Evolutionary conservation across 164 flowering plant species (phyloP).

Genomic region (Tetrastigma voinierianum): DNA sequence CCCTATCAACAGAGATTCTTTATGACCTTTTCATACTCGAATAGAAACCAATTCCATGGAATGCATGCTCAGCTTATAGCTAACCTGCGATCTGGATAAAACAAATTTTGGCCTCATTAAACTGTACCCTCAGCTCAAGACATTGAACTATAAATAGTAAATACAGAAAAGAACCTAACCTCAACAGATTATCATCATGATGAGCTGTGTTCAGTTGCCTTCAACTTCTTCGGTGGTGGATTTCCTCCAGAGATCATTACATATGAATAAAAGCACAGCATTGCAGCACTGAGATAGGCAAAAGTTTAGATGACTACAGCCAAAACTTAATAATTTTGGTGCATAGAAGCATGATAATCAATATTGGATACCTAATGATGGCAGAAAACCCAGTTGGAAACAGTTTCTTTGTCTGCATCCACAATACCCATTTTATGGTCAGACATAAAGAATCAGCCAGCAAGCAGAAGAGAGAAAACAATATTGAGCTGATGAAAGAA

Average conservation of each 20-base stretch:
- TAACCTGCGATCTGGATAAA: not conserved
- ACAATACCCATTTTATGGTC: constrained; percentile 6
- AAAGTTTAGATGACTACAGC: constrained; percentile 3
- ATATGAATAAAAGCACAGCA: constrained; percentile 83
- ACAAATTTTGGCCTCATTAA: constrained; percentile 4
- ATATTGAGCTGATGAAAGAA: not conserved
- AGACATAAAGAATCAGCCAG: not conserved
- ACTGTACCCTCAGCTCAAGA: not conserved
- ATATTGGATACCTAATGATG: constrained; percentile 51
- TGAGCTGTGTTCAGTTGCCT: constrained; percentile 26
- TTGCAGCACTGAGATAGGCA: constrained; percentile 63
- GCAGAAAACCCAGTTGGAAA: constrained; percentile 68
- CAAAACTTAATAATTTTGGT: not conserved
- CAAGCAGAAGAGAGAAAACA: not conserved
- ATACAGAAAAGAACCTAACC: not conserved
- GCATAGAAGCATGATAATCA: not conserved
- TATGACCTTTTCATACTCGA: not conserved
- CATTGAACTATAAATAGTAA: not conserved
- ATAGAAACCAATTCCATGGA: not conserved
- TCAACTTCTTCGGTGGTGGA: constrained; percentile 94
- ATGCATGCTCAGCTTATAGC: not conserved
- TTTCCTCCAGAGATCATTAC: constrained; percentile 92
- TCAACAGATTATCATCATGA: constrained; percentile 20
- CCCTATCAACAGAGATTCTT: not conserved
- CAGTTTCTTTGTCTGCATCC: constrained; percentile 71